phyloP scores from a whole-genome alignment of 73 alveolate species.

The Symbiodinium pilosum region DNA sequence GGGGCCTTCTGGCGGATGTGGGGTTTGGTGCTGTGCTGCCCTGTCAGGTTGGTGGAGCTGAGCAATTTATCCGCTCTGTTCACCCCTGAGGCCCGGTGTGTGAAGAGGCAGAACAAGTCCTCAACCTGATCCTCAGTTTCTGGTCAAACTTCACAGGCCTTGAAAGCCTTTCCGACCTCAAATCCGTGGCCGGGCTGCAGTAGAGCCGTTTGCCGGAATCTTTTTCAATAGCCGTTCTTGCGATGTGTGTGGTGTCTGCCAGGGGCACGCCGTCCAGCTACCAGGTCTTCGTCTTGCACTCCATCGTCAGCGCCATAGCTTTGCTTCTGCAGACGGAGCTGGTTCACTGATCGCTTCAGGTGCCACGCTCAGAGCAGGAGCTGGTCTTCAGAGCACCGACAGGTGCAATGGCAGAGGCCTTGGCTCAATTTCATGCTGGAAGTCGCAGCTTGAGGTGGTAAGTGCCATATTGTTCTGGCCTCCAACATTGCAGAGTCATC shows the following conservation, averaged over 20 bases:
- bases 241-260: too few species aligned
- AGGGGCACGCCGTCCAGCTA: slow-evolving; percentile 38
- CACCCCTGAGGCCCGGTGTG: slow-evolving; percentile 9
- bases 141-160: not conserved
- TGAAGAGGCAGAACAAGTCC: too few species aligned
- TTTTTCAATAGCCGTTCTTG: too few species aligned
- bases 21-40: too few species aligned
- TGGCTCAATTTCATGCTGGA: too few species aligned
- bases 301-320: not conserved
- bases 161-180: not conserved
- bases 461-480: slow-evolving; percentile 68
- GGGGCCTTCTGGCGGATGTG: too few species aligned
- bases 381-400: slow-evolving; percentile 39
- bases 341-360: not conserved
- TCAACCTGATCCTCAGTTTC: too few species aligned
- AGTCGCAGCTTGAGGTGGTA: slow-evolving; percentile 1
- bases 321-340: not conserved
- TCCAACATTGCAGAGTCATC: slow-evolving; percentile 91
- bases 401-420: too few species aligned
- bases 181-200: not conserved
- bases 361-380: slow-evolving; percentile 73
- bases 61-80: slow-evolving; percentile 34
- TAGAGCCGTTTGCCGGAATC: too few species aligned
- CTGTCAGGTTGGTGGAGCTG: slow-evolving; percentile 39
- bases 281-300: slow-evolving; percentile 62